Base-by-base conservation (phyloP, 441 rosid genomes). In the Manihot esculenta region DNA sequence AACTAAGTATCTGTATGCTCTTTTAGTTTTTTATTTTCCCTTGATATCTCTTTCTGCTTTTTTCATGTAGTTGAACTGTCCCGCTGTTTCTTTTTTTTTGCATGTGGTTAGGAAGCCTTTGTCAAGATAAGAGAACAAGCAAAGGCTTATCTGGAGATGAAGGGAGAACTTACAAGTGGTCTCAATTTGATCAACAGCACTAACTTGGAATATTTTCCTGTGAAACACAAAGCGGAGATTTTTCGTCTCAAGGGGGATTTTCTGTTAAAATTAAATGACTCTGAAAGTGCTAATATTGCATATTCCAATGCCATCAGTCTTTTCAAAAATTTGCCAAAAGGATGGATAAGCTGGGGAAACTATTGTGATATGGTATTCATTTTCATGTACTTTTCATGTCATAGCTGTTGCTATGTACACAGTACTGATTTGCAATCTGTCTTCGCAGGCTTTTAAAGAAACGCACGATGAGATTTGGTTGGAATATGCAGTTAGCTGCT, bases 341-440 rank as follows among this genome's bases (percentile, higher is more conserved):
- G 99, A 78, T 96, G 99, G 99, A 93, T 96, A 84, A 93, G 98
- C 86, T 96, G 99, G 99, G 98, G 99, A 76, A 88, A 83, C 70
- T 96, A 93, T 77, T 91, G 98, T 78, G 97, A 96, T 78, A 79
- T 85, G 98, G 99, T 95, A 89, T 71, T n/a, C 38, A 35, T 62
- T 77, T 75, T 66, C 77, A 42, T 44, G 2, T 62, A 30, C 57
- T 80, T 73, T 45, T 49, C 73, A 69, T 68, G 60, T 54, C 62
- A 54, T 57, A 23, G 20, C 66, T 15, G 57, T 23, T 73, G 72
- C 44, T 62, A 66, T 15, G 44, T 57, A 71, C 66, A 74, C 47
- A 12, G 38, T 74, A 65, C 66, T 74, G 66, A 81, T 74, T 65
- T 73, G 47, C 38, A 54, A 17, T 75, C 71, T 80, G 41, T 44